Conservation (phyloP, 495 filamentous ascomycete genomes). For the Aspergillus sparsus region DNA sequence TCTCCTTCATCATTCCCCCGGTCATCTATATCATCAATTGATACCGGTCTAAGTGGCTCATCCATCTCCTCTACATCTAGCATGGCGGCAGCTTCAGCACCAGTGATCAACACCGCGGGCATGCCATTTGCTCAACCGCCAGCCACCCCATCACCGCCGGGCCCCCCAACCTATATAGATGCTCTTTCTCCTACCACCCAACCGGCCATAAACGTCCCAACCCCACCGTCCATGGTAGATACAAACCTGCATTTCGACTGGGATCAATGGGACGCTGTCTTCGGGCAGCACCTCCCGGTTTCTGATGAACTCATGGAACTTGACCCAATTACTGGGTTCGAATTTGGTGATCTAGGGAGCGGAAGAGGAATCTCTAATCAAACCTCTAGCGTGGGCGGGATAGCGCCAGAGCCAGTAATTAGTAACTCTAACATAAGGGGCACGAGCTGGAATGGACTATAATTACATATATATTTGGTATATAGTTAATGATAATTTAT, state of each 20-base stretch:
- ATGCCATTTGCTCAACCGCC: conserved; percentile 13
- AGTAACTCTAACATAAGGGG: conserved; percentile 8
- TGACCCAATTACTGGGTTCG: conserved; percentile 44
- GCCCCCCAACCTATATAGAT: conserved; percentile 28
- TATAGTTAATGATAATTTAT: no score
- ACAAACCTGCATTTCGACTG: conserved; percentile 51
- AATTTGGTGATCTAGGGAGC: conserved; percentile 35
- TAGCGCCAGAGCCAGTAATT: conserved; percentile 8
- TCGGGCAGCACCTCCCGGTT: conserved; percentile 50
- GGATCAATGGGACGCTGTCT: conserved; percentile 55
- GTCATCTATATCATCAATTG: conserved; percentile 27
- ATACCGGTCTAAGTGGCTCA: conserved; percentile 16
- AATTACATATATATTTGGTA: background rate
- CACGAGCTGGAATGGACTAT: conserved; percentile 21
- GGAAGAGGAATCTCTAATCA: conserved; percentile 11
- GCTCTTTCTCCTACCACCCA: conserved; percentile 25
- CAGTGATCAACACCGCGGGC: conserved; percentile 1
- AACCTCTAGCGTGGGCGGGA: conserved; percentile 14
- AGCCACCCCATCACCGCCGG: conserved; percentile 11
- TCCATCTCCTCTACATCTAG: conserved; percentile 11
- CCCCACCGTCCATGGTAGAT: conserved; percentile 48
- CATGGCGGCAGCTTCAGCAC: background rate
- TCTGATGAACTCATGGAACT: conserved; percentile 50
- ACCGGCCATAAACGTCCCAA: conserved; percentile 30
- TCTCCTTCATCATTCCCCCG: conserved; percentile 19